phyloP scores from a whole-genome alignment of 805 yeast genomes.

The Metschnikowia similis region DNA sequence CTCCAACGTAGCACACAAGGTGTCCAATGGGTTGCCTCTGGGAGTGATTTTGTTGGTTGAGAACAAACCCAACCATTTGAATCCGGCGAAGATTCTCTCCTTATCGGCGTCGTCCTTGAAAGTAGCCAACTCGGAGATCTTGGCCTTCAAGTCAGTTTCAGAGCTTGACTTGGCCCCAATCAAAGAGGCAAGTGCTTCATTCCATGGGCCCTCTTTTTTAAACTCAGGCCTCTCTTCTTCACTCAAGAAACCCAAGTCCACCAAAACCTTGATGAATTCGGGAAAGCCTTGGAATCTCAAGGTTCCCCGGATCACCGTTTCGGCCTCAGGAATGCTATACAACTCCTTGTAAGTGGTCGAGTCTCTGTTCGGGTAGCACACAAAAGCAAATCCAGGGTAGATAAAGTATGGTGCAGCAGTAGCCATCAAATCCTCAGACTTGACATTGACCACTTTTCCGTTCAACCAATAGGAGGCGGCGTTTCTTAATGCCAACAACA shows the following conservation, averaged over 20 bases:
- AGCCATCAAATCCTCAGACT: constrained; percentile 90
- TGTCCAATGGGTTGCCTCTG: constrained; percentile 91
- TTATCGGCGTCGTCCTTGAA: constrained; percentile 81
- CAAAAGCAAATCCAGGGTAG: constrained; percentile 93
- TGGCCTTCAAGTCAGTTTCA: constrained; percentile 69
- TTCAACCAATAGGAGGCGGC: constrained; percentile 84
- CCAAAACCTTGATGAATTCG: constrained; percentile 91
- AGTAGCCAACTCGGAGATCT: constrained; percentile 71
- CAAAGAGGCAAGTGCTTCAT: constrained; percentile 73
- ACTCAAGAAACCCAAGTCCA: constrained; percentile 86
- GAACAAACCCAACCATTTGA: constrained; percentile 92
- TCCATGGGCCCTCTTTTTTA: constrained; percentile 68
- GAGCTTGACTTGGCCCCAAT: constrained; percentile 68
- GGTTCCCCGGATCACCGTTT: constrained; percentile 95
- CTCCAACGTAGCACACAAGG: constrained; percentile 94
- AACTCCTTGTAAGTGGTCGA: constrained; percentile 90
- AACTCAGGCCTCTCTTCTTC: constrained; percentile 67
- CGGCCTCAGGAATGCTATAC: constrained; percentile 94
- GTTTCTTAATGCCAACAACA: constrained; percentile 90
- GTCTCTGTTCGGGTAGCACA: constrained; percentile 97
- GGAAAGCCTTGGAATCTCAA: constrained; percentile 98
- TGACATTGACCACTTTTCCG: constrained; percentile 74
- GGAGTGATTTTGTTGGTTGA: constrained; percentile 73
- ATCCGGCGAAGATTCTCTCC: constrained; percentile 81
- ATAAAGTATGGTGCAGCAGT: constrained; percentile 92